Base-by-base conservation (phyloP, 2,329 filamentous ascomycete species). In the Alternaria arborescens region DNA sequence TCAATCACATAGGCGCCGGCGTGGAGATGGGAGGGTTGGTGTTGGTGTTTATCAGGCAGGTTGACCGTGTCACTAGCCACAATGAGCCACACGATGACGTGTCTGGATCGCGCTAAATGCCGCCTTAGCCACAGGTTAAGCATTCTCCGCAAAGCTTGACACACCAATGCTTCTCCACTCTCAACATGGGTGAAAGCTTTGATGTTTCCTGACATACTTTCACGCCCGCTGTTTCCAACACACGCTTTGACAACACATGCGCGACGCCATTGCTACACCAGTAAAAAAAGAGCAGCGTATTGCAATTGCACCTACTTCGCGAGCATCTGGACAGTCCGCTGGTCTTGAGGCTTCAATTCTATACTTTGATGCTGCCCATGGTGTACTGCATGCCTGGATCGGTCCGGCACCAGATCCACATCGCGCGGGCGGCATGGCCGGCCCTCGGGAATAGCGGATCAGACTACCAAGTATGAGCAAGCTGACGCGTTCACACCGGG, bases 111-210 rank as follows among this genome's bases (percentile, higher is more conserved):
- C 4, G 51, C 40, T 16, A 18, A 32, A 6, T 50, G 28, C 46
- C 46, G 36, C 26, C 42, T 40, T 18, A 38, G 32, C 32, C 40
- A 26, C 42, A 47, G 20, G n/a, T 47, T 26, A 55, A 55, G 53
- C 53, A n/a, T 55, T 50, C 43, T 38, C 53, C 53, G 34, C 43
- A 50, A 55, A 55, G 53, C 53, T 55, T 48, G 43, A 48, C 43
- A 40, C 34, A 30, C 44, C 42, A 48, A 22, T 28, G 44, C 44
- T 8, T 12, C 34, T 50, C 53, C 43, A 40, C 40, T 43, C 24
- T 12, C 34, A 22, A 48, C 36, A 38, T 16, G 30, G 20, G 41
- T 30, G 18, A 8, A 16, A 34, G 10, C n/a, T 5, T 1, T 12
- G 36, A 11, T 30, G 26, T 32, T 16, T 16, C 20, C 8, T 22